phyloP scores from a whole-genome alignment of 768 basidiomycete genomes.

The Calocybe indica region DNA sequence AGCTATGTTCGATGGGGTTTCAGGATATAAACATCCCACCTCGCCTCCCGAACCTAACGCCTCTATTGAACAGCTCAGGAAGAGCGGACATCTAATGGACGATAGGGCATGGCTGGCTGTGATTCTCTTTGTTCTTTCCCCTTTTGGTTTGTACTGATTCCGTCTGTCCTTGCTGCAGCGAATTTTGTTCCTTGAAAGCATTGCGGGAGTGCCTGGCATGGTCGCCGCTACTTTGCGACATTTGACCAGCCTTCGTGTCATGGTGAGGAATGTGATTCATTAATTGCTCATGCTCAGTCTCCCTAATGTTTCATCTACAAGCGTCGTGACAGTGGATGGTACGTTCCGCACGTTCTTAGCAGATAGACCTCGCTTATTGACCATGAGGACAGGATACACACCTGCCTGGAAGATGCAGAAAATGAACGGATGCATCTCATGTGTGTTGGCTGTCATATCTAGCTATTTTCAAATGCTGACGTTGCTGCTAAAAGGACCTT shows the following conservation, averaged over 20 bases:
- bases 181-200: constrained; percentile 67
- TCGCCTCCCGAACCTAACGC: constrained; percentile 58
- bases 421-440: constrained; percentile 97
- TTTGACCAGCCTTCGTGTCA: constrained; percentile 78
- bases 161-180: constrained; percentile 26
- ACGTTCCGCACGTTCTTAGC: constrained; percentile 8
- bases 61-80: constrained; percentile 67
- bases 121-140: constrained; percentile 15
- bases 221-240: constrained; percentile 88
- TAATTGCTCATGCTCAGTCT: not conserved
- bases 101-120: constrained; percentile 76
- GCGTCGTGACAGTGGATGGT: constrained; percentile 52
- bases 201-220: constrained; percentile 97
- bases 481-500: constrained; percentile 63
- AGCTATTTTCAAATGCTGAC: constrained; percentile 5
- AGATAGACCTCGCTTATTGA: constrained; percentile 38
- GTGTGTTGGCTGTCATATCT: constrained; percentile 30
- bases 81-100: constrained; percentile 67
- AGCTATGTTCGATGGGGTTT: constrained; percentile 75
- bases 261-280: constrained; percentile 43
- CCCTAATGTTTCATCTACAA: constrained; percentile 12
- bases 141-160: not conserved
- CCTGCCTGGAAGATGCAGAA: constrained; percentile 89
- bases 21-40: constrained; percentile 75
- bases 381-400: constrained; percentile 76